Evolutionary conservation across 148 eudicot genomes (phyloP).

Genomic region (Camellia lanceoleosa): DNA sequence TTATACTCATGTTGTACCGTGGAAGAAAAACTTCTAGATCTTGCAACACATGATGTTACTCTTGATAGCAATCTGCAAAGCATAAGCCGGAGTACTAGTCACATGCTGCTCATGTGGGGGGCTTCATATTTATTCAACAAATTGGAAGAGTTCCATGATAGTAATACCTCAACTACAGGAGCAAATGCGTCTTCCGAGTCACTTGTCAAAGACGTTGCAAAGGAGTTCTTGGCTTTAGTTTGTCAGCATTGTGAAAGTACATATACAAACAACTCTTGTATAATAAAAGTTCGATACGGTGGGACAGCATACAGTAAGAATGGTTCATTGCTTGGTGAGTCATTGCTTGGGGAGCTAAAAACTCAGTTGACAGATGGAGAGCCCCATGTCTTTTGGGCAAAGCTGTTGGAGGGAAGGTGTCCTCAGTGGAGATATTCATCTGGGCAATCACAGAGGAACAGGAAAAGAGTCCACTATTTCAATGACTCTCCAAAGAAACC

Average conservation of each 20-base stretch:
- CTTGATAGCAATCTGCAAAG: constrained; percentile 36
- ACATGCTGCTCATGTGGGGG: constrained; percentile 74
- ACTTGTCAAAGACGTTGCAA: constrained; percentile 29
- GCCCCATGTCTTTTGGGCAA: constrained; percentile 61
- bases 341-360: constrained; percentile 59
- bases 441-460: constrained; percentile 49
- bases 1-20: constrained; percentile 56
- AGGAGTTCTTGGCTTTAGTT: constrained; percentile 49
- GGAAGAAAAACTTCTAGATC: constrained; percentile 65
- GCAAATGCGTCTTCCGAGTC: constrained; percentile 27
- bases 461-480: constrained; percentile 63
- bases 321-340: constrained; percentile 49
- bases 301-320: constrained; percentile 47
- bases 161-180: constrained; percentile 14
- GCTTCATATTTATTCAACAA: constrained; percentile 44
- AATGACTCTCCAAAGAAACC: constrained; percentile 20
- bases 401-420: constrained; percentile 55
- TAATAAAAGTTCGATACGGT: constrained; percentile 44
- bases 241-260: constrained; percentile 21
- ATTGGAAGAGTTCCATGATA: constrained; percentile 55
- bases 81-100: constrained; percentile 31
- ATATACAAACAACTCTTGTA: constrained; percentile 24
- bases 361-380: constrained; percentile 37
- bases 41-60: constrained; percentile 44
- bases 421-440: constrained; percentile 69